Evolutionary conservation across 352 stramenopile species (phyloP).

Genomic region (Globisporangium cylindrosporum): DNA sequence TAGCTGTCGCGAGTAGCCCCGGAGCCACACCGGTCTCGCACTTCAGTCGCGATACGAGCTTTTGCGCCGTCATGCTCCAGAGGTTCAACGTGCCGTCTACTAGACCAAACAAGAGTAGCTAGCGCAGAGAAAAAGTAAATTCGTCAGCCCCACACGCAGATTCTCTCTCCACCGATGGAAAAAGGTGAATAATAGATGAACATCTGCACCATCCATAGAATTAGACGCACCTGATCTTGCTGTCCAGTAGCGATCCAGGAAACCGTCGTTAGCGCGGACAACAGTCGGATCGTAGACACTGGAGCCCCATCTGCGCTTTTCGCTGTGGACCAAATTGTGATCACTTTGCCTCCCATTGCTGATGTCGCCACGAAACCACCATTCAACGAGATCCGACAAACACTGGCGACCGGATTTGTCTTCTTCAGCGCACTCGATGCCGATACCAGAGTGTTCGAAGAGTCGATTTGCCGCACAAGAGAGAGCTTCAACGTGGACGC

Average conservation of each 20-base stretch:
- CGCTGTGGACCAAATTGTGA: slow-evolving; percentile 6
- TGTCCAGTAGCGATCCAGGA: slow-evolving; percentile 1
- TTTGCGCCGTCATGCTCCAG: slow-evolving; percentile 10
- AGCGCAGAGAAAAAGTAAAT: not conserved
- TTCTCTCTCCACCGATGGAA: not conserved
- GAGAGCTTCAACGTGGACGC: not conserved
- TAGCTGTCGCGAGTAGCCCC: slow-evolving; percentile 3
- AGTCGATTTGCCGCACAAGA: not conserved
- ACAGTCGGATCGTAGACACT: slow-evolving; percentile 9
- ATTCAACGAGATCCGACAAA: slow-evolving; percentile 8
- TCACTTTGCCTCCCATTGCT: not conserved
- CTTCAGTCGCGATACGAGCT: slow-evolving; percentile 1
- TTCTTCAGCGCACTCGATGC: not conserved
- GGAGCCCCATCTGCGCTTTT: not conserved
- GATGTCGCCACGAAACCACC: slow-evolving; percentile 1
- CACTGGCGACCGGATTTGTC: not conserved
- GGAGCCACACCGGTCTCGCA: not conserved
- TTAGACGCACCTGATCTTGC: slow-evolving; percentile 10
- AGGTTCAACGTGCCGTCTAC: slow-evolving; percentile 16
- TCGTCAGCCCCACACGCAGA: not conserved
- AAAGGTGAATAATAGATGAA: not conserved
- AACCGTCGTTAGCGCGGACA: slow-evolving; percentile 9
- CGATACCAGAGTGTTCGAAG: not conserved
- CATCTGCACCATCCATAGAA: not conserved
- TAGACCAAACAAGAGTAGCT: slow-evolving; percentile 17